Evolutionary conservation across 2,329 filamentous ascomycete genomes (phyloP).

Genomic region (Ploettnerulaceae sp.): DNA sequence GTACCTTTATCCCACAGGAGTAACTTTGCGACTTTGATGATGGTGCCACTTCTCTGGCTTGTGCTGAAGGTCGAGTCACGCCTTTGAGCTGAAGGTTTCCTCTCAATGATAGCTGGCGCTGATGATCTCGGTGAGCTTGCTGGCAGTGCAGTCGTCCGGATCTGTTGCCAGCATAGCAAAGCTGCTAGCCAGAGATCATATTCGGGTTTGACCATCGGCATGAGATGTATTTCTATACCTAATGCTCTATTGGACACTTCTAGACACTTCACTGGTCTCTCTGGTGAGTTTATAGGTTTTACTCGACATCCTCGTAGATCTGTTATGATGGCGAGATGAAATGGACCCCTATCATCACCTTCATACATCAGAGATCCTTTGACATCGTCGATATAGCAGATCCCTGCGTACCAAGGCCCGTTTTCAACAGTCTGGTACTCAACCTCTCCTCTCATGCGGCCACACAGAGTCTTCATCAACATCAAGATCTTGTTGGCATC

Average conservation of each 20-base stretch:
- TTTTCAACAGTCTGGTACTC: constrained; percentile 62
- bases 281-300: constrained; percentile 46
- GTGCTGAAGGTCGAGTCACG: constrained; percentile 42
- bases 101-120: constrained; percentile 19
- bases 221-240: constrained; percentile 58
- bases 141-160: constrained; percentile 45
- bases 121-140: constrained; percentile 20
- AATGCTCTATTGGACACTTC: constrained; percentile 51
- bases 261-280: constrained; percentile 45
- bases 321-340: constrained; percentile 62
- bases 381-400: constrained; percentile 74
- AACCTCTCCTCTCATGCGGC: constrained; percentile 73
- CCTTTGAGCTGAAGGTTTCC: constrained; percentile 34
- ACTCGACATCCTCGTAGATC: constrained; percentile 73
- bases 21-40: constrained; percentile 93
- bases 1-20: constrained; percentile 82
- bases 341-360: constrained; percentile 59
- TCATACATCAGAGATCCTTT: constrained; percentile 71
- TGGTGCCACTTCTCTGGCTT: constrained; percentile 67
- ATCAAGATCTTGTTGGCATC: constrained; percentile 68
- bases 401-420: constrained; percentile 63
- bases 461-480: constrained; percentile 73
- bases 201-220: constrained; percentile 59
- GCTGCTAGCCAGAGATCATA: constrained; percentile 78
- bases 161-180: constrained; percentile 74